Percentiles rank a stretch among this genome's conserved stretches.
Conservation (phyloP, 805 yeast genomes). For the Myxozyma geophila region DNA sequence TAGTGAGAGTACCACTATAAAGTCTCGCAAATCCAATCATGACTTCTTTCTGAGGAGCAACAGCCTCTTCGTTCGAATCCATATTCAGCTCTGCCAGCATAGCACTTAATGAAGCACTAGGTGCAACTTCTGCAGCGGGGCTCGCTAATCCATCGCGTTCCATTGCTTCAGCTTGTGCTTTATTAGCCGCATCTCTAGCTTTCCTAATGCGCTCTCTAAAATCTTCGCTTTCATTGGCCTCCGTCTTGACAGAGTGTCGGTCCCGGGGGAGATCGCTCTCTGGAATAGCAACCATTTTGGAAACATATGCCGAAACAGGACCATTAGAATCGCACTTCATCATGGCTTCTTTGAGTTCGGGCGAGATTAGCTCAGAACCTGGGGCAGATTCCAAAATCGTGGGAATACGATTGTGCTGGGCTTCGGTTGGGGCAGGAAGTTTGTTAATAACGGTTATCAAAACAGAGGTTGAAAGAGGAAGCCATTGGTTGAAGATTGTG, state of each 20-base stretch:
- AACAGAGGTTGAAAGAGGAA: conserved; percentile 87
- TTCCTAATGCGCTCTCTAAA: conserved; percentile 62
- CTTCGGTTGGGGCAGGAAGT: conserved; percentile 78
- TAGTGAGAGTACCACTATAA: conserved; percentile 77
- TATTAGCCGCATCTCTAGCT: conserved; percentile 69
- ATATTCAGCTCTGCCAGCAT: conserved; percentile 35
- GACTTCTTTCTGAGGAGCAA: conserved; percentile 55
- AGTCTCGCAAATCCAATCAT: conserved; percentile 87
- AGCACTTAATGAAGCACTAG: conserved; percentile 36
- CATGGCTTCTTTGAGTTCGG: conserved; percentile 60
- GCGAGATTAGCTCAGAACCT: conserved; percentile 55
- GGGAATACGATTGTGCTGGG: conserved; percentile 76
- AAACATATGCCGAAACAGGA: conserved; percentile 75
- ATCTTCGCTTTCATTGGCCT: conserved; percentile 50
- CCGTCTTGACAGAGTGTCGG: conserved; percentile 1
- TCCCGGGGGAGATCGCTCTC: conserved; percentile 74
- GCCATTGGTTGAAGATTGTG: conserved; percentile 86
- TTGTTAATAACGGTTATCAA: conserved; percentile 81
- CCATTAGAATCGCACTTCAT: conserved; percentile 67
- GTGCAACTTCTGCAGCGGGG: conserved; percentile 38
- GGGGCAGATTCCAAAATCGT: conserved; percentile 66
- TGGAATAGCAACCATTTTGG: conserved; percentile 87
- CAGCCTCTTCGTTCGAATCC: conserved; percentile 20
- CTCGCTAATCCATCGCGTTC: conserved; percentile 36
- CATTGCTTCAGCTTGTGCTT: conserved; percentile 50